These are phyloP conservation scores for Ehretia macrophylla DNA, from an alignment of 257 asterid genomes.

Conservation along the genomic window DNA sequence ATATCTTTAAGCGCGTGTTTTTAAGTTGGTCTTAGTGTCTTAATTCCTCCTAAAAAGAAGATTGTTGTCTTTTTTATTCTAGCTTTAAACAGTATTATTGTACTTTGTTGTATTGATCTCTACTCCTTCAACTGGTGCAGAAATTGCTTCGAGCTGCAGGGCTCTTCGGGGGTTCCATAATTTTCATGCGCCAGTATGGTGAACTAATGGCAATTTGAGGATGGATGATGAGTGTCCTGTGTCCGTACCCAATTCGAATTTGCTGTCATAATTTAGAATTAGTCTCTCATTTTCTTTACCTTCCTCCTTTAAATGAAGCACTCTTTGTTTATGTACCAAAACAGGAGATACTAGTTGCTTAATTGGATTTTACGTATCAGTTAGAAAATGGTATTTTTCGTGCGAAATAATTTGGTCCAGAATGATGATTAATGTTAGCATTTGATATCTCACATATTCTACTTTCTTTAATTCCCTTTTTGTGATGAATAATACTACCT, in stretches of 20 bases:
- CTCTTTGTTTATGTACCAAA: neutral
- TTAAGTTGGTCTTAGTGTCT: no score
- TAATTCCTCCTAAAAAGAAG: neutral
- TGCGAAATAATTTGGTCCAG: no score
- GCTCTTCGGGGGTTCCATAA: conserved; percentile 75
- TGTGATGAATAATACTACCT: no score
- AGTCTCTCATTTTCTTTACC: neutral
- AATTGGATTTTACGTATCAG: neutral
- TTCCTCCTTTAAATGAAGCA: no score
- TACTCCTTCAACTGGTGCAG: conserved; percentile 35
- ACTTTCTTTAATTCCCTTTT: no score
- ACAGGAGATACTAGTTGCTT: neutral
- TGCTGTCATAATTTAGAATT: neutral
- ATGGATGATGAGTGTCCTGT: neutral
- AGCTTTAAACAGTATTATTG: neutral
- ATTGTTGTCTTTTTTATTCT: neutral
- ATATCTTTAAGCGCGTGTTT: neutral
- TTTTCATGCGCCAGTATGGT: conserved; percentile 79
- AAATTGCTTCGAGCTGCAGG: conserved; percentile 75
- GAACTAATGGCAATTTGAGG: conserved; percentile 73
- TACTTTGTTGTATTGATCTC: neutral
- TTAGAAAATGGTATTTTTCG: neutral
- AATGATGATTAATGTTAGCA: no score
- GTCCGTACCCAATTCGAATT: conserved; percentile 35
- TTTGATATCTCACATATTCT: no score